These are phyloP conservation scores for Neurospora tetrasperma DNA, from an alignment of 495 filamentous ascomycete genomes.

Conservation along the genomic window DNA sequence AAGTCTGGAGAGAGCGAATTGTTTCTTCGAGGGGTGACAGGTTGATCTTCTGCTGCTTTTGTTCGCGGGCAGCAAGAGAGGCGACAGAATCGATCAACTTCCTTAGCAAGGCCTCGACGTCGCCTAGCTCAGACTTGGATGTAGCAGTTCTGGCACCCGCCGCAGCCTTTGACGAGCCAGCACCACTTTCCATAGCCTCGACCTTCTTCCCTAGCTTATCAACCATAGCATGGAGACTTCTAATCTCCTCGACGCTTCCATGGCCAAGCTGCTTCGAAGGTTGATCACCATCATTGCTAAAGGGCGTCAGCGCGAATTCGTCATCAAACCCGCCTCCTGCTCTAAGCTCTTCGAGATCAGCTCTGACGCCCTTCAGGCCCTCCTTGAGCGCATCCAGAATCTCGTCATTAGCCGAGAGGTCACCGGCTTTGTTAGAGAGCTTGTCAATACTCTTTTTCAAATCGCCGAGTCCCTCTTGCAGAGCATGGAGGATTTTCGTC, in stretches of 20 bases:
- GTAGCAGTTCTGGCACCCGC: constrained; percentile 62
- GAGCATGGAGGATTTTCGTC: constrained; percentile 52
- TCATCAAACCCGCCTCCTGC: constrained; percentile 34
- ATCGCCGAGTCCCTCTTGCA: constrained; percentile 70
- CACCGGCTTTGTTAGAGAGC: constrained; percentile 54
- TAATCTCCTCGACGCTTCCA: constrained; percentile 56
- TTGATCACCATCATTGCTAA: constrained; percentile 20
- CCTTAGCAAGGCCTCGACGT: constrained; percentile 23
- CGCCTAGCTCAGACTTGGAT: constrained; percentile 30
- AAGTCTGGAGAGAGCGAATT: not conserved
- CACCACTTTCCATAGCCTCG: constrained; percentile 57
- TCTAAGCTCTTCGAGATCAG: constrained; percentile 70
- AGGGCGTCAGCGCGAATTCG: constrained; percentile 37
- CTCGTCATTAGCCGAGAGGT: constrained; percentile 67
- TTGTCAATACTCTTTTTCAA: constrained; percentile 68
- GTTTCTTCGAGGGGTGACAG: not conserved
- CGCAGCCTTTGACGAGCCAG: constrained; percentile 33
- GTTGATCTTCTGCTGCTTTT: not conserved
- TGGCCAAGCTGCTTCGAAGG: constrained; percentile 3
- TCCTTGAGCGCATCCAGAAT: constrained; percentile 77
- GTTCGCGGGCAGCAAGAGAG: constrained; percentile 17
- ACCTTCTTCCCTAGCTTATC: constrained; percentile 66
- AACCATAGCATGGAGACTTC: constrained; percentile 62
- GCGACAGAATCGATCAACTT: constrained; percentile 30
- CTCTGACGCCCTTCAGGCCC: constrained; percentile 59